A percentile compares a stretch with the other conserved stretches of the same genome.
These are phyloP conservation scores for Pinus taeda DNA, from an alignment of 75 land plant genomes.

Conservation along the genomic window DNA sequence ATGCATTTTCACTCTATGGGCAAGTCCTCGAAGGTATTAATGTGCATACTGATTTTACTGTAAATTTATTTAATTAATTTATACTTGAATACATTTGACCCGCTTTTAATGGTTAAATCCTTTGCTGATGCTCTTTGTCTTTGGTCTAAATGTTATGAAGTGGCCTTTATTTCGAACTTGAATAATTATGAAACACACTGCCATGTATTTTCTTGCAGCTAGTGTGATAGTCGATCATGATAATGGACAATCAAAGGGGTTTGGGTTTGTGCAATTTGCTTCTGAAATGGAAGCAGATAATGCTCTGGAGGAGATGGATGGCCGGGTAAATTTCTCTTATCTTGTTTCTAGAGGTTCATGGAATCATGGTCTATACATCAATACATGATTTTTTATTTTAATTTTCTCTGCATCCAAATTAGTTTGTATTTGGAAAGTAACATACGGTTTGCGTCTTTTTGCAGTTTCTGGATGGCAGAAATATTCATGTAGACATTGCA, in stretches of 20 bases:
- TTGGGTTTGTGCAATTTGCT: conserved; percentile 71
- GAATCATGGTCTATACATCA: background rate
- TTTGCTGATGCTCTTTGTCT: background rate
- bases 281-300: conserved; percentile 26
- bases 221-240: conserved; percentile 36
- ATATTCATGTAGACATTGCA: conserved; percentile 36
- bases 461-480: conserved; percentile 51
- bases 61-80: background rate
- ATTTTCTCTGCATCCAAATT: background rate
- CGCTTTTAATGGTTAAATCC: background rate
- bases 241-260: conserved; percentile 67
- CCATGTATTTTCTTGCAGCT: conserved; percentile 18
- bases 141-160: background rate
- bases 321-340: conserved; percentile 16
- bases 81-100: background rate
- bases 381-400: background rate
- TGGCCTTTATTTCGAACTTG: background rate
- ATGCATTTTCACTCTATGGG: conserved; percentile 42
- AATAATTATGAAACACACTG: background rate
- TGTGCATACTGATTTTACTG: background rate
- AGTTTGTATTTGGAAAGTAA: background rate
- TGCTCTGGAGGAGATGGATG: conserved; percentile 49
- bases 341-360: background rate
- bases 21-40: conserved; percentile 39
- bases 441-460: conserved; percentile 3